A percentile compares a stretch with the other conserved stretches of the same genome.
These are phyloP conservation scores for Phyllosticta ampelicida DNA, from an alignment of 2,329 filamentous ascomycete genomes.

Conservation along the genomic window DNA sequence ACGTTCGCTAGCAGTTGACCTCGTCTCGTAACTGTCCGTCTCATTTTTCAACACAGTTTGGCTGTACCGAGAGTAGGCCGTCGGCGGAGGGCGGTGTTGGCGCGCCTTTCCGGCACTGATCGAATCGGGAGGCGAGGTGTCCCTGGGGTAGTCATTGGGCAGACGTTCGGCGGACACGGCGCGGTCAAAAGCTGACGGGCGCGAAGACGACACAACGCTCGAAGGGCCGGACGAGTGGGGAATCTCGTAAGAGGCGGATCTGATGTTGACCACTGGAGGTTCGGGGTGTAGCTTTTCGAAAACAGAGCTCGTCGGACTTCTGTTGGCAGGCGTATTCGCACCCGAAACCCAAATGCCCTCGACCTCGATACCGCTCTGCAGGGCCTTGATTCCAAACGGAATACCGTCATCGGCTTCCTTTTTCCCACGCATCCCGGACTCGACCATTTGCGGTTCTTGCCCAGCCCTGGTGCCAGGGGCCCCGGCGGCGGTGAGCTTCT, in stretches of 20 bases:
- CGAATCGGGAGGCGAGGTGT: neutral
- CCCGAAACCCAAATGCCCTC: conserved; percentile 59
- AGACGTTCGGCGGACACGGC: conserved; percentile 28
- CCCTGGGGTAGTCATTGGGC: conserved; percentile 15
- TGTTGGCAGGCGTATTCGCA: conserved; percentile 32
- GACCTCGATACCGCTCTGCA: conserved; percentile 72
- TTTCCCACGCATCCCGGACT: conserved; percentile 36
- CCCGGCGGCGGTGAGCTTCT: conserved; percentile 32
- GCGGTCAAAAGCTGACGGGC: conserved; percentile 26
- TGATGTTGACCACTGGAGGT: neutral
- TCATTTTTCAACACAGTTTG: conserved; percentile 18
- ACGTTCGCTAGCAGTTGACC: neutral
- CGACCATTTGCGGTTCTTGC: conserved; percentile 51
- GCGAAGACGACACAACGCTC: conserved; percentile 25
- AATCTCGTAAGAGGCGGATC: neutral
- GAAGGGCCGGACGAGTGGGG: conserved; percentile 21
- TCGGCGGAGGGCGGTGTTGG: conserved; percentile 22
- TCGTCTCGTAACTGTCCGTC: neutral
- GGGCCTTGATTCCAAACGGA: conserved; percentile 76
- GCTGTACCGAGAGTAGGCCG: conserved; percentile 28
- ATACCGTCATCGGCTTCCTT: conserved; percentile 47
- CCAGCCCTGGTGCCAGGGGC: conserved; percentile 20
- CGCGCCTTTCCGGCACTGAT: conserved; percentile 9
- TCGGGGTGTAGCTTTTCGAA: neutral
- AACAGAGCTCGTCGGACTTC: conserved; percentile 19